Evolutionary conservation across 306 rosid genomes (phyloP).

Genomic region (Hippophae rhamnoides): DNA sequence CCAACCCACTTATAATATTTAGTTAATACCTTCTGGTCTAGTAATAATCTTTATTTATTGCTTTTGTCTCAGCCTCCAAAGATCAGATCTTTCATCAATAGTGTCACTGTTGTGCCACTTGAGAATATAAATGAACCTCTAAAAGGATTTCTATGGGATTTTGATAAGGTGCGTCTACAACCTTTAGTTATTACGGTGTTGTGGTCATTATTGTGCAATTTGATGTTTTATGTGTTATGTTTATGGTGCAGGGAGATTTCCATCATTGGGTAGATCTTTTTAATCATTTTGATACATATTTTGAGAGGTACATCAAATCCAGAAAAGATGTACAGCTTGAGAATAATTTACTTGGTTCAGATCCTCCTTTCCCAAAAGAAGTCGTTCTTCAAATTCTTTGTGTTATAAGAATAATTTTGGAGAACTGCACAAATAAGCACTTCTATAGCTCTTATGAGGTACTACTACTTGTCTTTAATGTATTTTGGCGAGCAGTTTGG

Average conservation of each 20-base stretch:
- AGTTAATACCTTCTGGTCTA: neutral
- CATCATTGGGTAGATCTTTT: slow-evolving; percentile 99
- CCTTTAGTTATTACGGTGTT: slow-evolving; percentile 15
- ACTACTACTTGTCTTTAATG: neutral
- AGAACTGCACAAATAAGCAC: slow-evolving; percentile 92
- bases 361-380: slow-evolving; percentile 88
- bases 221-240: slow-evolving; percentile 24
- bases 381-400: slow-evolving; percentile 90
- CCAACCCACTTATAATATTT: neutral
- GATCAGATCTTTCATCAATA: slow-evolving; percentile 64
- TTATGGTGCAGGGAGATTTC: slow-evolving; percentile 80
- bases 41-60: slow-evolving; percentile 17
- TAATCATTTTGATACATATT: slow-evolving; percentile 91
- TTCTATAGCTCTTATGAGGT: slow-evolving; percentile 96
- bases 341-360: slow-evolving; percentile 58
- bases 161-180: slow-evolving; percentile 64
- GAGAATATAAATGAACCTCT: slow-evolving; percentile 81
- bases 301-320: slow-evolving; percentile 80
- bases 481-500: no score
- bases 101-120: slow-evolving; percentile 73
- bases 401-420: slow-evolving; percentile 79
- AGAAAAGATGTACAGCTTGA: slow-evolving; percentile 91
- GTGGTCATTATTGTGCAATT: slow-evolving; percentile 18
- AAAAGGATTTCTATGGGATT: slow-evolving; percentile 82
- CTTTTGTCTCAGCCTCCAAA: slow-evolving; percentile 76